phyloP scores from a whole-genome alignment of 257 asterid genomes.

The Solanum appendiculatum region DNA sequence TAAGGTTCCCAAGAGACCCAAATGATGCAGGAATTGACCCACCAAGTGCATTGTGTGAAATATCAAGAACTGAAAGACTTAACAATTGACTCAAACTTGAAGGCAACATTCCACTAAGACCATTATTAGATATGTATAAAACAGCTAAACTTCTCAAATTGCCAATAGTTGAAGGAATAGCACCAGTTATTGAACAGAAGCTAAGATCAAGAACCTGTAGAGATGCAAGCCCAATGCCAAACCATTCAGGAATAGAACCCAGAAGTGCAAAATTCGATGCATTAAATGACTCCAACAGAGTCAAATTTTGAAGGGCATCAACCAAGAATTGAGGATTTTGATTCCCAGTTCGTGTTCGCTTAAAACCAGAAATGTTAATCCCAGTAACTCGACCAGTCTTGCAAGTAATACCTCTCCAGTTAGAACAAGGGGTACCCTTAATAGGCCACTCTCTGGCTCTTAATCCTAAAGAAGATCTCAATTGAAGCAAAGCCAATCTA shows the following conservation, averaged over 20 bases:
- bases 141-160: conserved; percentile 55
- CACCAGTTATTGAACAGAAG: conserved; percentile 51
- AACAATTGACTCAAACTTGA: conserved; percentile 51
- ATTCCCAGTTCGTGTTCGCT: conserved; percentile 55
- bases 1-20: conserved; percentile 39
- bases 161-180: conserved; percentile 58
- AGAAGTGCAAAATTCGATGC: conserved; percentile 65
- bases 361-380: conserved; percentile 78
- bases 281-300: conserved; percentile 49
- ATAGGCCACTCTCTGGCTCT: conserved; percentile 81
- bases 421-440: conserved; percentile 57
- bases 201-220: conserved; percentile 86
- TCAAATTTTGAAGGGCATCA: conserved; percentile 65
- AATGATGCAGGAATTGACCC: conserved; percentile 45
- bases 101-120: conserved; percentile 53
- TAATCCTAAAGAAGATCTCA: conserved; percentile 91
- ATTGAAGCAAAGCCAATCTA: conserved; percentile 49
- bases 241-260: conserved; percentile 70
- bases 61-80: conserved; percentile 51
- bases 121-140: conserved; percentile 53
- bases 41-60: conserved; percentile 47
- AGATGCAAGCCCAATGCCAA: conserved; percentile 42
- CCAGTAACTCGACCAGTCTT: conserved; percentile 49
- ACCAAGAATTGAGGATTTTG: conserved; percentile 71
- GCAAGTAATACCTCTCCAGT: conserved; percentile 72